Percentiles rank a stretch among this genome's conserved stretches.
These are phyloP conservation scores for Fraxinus nigra DNA, from an alignment of 305 asterid genomes.

Conservation along the genomic window DNA sequence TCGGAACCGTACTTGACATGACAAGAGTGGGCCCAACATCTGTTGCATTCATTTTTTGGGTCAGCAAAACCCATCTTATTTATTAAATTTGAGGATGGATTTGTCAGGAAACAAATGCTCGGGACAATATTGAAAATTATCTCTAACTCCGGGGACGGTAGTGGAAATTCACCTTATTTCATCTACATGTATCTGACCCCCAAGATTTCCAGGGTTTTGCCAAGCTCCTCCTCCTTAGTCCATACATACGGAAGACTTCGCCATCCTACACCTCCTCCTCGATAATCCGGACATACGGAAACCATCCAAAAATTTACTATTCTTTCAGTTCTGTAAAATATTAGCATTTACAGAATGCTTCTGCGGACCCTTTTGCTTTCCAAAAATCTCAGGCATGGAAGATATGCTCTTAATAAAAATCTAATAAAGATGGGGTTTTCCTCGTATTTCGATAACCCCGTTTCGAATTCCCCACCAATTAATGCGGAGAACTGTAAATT, in stretches of 20 bases:
- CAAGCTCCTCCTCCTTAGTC: background rate
- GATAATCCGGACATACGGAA: background rate
- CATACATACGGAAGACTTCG: background rate
- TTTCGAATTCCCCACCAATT: slow-evolving; percentile 9
- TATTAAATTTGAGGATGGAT: background rate
- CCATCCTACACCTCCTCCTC: background rate
- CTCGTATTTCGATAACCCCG: slow-evolving; percentile 9
- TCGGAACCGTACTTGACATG: too few relatives aligned
- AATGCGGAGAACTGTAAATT: slow-evolving; percentile 16
- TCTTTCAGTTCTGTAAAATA: background rate
- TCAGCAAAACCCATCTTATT: background rate
- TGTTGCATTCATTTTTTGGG: too few relatives aligned
- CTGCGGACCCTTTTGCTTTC: slow-evolving; percentile 31
- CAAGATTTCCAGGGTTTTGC: background rate
- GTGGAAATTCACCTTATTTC: background rate
- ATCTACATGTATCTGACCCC: background rate
- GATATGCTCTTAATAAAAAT: slow-evolving; percentile 17
- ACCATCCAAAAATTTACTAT: background rate
- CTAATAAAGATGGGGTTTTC: slow-evolving; percentile 26
- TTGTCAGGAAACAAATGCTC: background rate
- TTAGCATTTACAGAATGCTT: background rate
- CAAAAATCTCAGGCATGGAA: slow-evolving; percentile 34
- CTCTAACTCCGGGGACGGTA: background rate
- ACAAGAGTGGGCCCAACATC: too few relatives aligned
- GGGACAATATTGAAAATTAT: background rate